Base-by-base conservation (phyloP, 2,329 filamentous ascomycete genomes). In the Colletotrichum higginsianum region DNA sequence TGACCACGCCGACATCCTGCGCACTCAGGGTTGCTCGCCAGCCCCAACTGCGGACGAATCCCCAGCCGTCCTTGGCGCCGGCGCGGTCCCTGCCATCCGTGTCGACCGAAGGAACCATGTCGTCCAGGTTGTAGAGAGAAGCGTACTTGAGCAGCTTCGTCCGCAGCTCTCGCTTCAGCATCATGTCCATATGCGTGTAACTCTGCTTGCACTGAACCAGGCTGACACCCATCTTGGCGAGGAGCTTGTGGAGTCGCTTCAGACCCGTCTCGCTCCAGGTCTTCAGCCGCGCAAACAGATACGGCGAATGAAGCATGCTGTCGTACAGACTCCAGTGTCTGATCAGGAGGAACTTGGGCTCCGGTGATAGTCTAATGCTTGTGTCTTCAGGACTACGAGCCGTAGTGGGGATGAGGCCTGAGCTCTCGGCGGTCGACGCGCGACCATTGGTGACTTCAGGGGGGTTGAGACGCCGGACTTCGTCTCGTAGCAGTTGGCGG, bases 121-220 rank as follows among this genome's bases (percentile, higher is more conserved):
- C 96, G 75, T 98, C 95, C 1, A 99, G 88, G 38, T 97, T 96
- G 81, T 98, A 99, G 72, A 97, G 87, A 1, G 94, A 94, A 0
- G 95, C 95, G 79, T 98, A 98, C 77, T 96, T 96, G 23, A 98
- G 87, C 2, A 99, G 87, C 71, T 97, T 94, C 58, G 94, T 90
- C 52, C 96, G 91, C 40, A 98, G 84, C 40, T 94, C 94, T 6
- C 94, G 92, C 83, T 98, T 99, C 44, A 99, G 85, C 81, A 97
- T 92, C 91, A 98, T 97, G 82, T 98, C 96, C 95, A 99, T 98
- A 81, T 99, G 96, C 0, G 95, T 94, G 80, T 98, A 99, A 79
- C 91, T 96, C 82, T 98, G 96, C 77, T 94, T 95, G 83, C 95
- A 98, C 83, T 99, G 96, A 6, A 92, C 93, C 47, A 98, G 86